Conservation (phyloP, 2,329 filamentous ascomycete genomes). For the Sclerotiophoma versabilis region DNA sequence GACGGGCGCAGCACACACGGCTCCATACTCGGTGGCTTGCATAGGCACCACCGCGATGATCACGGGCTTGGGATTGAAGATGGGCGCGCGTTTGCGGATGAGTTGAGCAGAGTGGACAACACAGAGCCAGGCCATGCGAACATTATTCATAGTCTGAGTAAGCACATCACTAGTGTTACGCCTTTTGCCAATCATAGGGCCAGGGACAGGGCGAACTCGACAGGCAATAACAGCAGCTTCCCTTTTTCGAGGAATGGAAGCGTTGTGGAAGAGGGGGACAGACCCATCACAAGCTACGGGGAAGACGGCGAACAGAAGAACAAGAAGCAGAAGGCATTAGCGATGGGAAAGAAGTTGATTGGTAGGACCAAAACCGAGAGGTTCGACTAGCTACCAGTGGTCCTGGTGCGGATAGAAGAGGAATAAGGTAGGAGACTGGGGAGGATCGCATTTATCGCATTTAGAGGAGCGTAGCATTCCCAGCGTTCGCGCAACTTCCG, state of each 20-base stretch:
- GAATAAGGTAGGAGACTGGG: too few relatives aligned
- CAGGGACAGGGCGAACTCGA: slow-evolving; percentile 21
- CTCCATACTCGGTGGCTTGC: slow-evolving; percentile 34
- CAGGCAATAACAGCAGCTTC: slow-evolving; percentile 7
- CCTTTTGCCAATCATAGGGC: slow-evolving; percentile 33
- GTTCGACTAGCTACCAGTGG: slow-evolving; percentile 1
- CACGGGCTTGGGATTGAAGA: slow-evolving; percentile 36
- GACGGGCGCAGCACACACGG: slow-evolving; percentile 32
- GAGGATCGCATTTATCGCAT: too few relatives aligned
- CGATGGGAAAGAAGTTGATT: slow-evolving; percentile 12
- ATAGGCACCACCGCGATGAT: slow-evolving; percentile 11
- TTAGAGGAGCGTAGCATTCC: too few relatives aligned
- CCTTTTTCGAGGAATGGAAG: slow-evolving; percentile 7
- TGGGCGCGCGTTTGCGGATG: slow-evolving; percentile 46
- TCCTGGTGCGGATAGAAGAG: too few relatives aligned
- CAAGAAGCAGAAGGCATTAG: slow-evolving; percentile 16
- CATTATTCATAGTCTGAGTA: slow-evolving; percentile 43
- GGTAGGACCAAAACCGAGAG: slow-evolving; percentile 4
- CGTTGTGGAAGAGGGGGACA: not conserved
- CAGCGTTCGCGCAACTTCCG: too few relatives aligned
- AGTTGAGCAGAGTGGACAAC: slow-evolving; percentile 45
- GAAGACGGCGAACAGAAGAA: slow-evolving; percentile 6
- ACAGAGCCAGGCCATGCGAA: slow-evolving; percentile 45
- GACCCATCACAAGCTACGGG: slow-evolving; percentile 4
- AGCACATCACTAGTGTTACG: slow-evolving; percentile 43